phyloP scores from a whole-genome alignment of 192 early-diverging fungal genomes.

The Rhizoclosmatium sp. region DNA sequence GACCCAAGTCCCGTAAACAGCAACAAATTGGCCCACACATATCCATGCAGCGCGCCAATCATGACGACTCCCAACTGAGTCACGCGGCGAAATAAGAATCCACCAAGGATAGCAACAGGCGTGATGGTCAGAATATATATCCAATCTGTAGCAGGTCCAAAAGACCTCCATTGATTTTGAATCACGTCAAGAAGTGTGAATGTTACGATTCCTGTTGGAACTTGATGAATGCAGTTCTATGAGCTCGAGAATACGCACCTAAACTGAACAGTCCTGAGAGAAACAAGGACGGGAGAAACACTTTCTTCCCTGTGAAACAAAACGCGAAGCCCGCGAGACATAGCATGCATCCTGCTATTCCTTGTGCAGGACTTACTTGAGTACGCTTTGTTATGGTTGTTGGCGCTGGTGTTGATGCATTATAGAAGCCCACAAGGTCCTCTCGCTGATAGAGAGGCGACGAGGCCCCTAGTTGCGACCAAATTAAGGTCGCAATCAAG shows the following conservation, averaged over 20 bases:
- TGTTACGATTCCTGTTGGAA: conserved; percentile 4
- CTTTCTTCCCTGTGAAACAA: conserved; percentile 33
- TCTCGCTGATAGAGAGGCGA: too few relatives aligned
- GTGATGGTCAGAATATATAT: conserved; percentile 30
- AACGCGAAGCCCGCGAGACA: conserved; percentile 11
- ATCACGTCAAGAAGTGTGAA: conserved; percentile 27
- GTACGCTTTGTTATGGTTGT: too few relatives aligned
- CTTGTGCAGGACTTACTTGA: conserved; percentile 9
- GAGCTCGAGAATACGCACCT: neutral
- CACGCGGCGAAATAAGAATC: conserved; percentile 15
- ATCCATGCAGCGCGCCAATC: conserved; percentile 33
- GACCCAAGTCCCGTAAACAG: conserved; percentile 36
- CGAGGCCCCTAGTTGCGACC: too few relatives aligned
- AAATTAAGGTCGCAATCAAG: too few relatives aligned
- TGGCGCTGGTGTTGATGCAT: too few relatives aligned
- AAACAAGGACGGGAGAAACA: conserved; percentile 28
- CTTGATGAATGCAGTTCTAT: neutral
- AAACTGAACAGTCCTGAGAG: conserved; percentile 31
- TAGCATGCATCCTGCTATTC: conserved; percentile 16
- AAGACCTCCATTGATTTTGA: conserved; percentile 24
- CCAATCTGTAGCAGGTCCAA: conserved; percentile 35
- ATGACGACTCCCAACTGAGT: conserved; percentile 14
- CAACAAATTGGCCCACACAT: conserved; percentile 13
- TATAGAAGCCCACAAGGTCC: too few relatives aligned
- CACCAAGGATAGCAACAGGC: conserved; percentile 22